Base-by-base conservation (phyloP, 2,329 filamentous ascomycete species). In the Exophiala sideris region DNA sequence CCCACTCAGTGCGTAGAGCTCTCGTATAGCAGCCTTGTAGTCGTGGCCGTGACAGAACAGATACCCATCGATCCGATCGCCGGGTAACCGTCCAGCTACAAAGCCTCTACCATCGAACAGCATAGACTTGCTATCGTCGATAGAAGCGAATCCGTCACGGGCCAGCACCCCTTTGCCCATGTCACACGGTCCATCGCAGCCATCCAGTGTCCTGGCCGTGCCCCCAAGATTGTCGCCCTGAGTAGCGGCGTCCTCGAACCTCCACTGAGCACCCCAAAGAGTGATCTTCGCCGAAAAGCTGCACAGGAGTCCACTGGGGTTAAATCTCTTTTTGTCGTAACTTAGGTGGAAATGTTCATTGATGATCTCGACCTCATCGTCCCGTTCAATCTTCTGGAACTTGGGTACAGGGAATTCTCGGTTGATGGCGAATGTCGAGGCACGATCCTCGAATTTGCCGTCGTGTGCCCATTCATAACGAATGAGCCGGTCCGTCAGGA, bases 381-480 rank as follows among this genome's bases (percentile, higher is more conserved):
- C 67, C 10, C 67, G 68, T 76, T 50, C 74, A 68, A 45, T 79
- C 69, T 4, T 51, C 18, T 60, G 60, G 46, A 60, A 61, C 34
- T 59, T 54, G 14, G 59, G 60, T 7, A 54, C 55, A 1, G 57
- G 57, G 35, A 64, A 57, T 33, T 61, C 50, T 71, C 72, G 21
- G 58, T 81, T 78, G 52, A 81, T 72, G n/a, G 82, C 83, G 63
- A 86, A 82, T 8, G 79, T 79, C 0, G 81, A 85, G 0, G 80
- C 79, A 3, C 82, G 76, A 64, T 86, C 82, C 64, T 86, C 83
- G 61, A 86, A 86, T 33, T 70, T 63, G 45, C 78, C 76, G 57
- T 86, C 82, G 9, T 74, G 70, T 0, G 82, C 76, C 80, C 81
- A 86, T 68, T 86, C 83, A 57, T 80, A 84, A 32, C 83, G 79